Conservation (phyloP, 192 early-diverging fungal genomes). For the Coemansia guatemalensis region DNA sequence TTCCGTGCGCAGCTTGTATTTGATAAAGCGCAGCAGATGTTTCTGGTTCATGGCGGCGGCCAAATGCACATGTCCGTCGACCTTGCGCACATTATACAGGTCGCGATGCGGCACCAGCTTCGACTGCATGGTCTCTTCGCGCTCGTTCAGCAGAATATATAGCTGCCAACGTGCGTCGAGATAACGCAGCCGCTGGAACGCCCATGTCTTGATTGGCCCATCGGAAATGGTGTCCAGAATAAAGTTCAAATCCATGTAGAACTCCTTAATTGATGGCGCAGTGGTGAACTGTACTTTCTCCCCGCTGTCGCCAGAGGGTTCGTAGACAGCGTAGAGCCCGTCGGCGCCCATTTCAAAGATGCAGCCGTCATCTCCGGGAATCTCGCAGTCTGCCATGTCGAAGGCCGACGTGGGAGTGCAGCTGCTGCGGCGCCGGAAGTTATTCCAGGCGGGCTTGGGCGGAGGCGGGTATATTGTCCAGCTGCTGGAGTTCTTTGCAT, state of each 20-base stretch:
- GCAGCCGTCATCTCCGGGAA: constrained; percentile 19
- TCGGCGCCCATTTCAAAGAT: constrained; percentile 56
- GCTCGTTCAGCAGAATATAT: constrained; percentile 90
- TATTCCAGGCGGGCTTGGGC: constrained; percentile 14
- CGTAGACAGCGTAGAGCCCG: constrained; percentile 66
- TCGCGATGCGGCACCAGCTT: constrained; percentile 94
- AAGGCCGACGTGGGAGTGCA: not conserved
- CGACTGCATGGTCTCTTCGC: constrained; percentile 88
- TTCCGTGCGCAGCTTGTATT: constrained; percentile 78
- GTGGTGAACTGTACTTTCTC: constrained; percentile 37
- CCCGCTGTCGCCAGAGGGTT: not conserved
- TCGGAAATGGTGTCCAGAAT: constrained; percentile 75
- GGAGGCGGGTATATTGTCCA: constrained; percentile 81
- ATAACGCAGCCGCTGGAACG: constrained; percentile 84
- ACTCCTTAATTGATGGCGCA: constrained; percentile 79
- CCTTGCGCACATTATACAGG: constrained; percentile 97
- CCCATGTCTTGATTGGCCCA: constrained; percentile 92
- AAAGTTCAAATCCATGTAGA: constrained; percentile 82
- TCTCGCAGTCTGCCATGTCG: constrained; percentile 16
- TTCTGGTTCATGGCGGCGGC: constrained; percentile 96
- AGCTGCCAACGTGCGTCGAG: constrained; percentile 93
- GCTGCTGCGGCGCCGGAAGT: no score
- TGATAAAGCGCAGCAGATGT: constrained; percentile 93
- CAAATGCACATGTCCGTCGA: constrained; percentile 95
- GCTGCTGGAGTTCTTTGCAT: constrained; percentile 71